These are phyloP conservation scores for Gryganskiella cystojenkinii DNA, from an alignment of 192 early-diverging fungal species.

Conservation along the genomic window DNA sequence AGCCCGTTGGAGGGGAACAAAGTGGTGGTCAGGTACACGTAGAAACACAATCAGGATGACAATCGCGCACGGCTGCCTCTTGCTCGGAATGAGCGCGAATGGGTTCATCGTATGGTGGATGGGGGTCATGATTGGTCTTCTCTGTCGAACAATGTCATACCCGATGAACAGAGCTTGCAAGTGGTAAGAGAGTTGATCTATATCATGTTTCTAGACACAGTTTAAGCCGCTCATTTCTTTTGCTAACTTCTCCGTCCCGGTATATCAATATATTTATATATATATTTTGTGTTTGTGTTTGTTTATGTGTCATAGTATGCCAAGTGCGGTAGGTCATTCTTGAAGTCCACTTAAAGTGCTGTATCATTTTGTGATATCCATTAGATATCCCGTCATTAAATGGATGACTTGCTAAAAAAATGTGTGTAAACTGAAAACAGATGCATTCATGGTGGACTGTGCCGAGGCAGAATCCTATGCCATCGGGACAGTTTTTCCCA, in stretches of 20 bases:
- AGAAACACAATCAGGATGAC: slow-evolving; percentile 18
- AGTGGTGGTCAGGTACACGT: slow-evolving; percentile 13
- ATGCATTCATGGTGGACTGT: too few relatives aligned
- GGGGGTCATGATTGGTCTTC: slow-evolving; percentile 4
- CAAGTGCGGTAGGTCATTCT: too few relatives aligned
- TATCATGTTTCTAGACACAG: not conserved
- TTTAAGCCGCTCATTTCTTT: slow-evolving; percentile 6
- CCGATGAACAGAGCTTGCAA: slow-evolving; percentile 8
- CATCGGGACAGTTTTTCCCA: not conserved
- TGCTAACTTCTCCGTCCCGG: too few relatives aligned
- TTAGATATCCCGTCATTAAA: too few relatives aligned
- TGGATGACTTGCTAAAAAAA: too few relatives aligned
- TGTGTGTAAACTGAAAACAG: too few relatives aligned
- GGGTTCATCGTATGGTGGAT: slow-evolving; percentile 14
- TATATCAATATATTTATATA: too few relatives aligned
- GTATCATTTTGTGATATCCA: too few relatives aligned
- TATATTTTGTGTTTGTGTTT: too few relatives aligned
- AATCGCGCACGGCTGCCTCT: slow-evolving; percentile 20
- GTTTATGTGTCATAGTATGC: too few relatives aligned
- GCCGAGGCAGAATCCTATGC: not conserved
- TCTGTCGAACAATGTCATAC: slow-evolving; percentile 2
- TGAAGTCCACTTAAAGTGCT: too few relatives aligned
- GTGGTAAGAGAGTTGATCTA: not conserved
- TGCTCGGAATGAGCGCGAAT: slow-evolving; percentile 17
- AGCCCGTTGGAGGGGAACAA: slow-evolving; percentile 11